Percentiles rank a stretch among this genome's conserved stretches.
Conservation (phyloP, 2,329 filamentous ascomycete genomes). For the Immersiporthe knoxdaviesiana region DNA sequence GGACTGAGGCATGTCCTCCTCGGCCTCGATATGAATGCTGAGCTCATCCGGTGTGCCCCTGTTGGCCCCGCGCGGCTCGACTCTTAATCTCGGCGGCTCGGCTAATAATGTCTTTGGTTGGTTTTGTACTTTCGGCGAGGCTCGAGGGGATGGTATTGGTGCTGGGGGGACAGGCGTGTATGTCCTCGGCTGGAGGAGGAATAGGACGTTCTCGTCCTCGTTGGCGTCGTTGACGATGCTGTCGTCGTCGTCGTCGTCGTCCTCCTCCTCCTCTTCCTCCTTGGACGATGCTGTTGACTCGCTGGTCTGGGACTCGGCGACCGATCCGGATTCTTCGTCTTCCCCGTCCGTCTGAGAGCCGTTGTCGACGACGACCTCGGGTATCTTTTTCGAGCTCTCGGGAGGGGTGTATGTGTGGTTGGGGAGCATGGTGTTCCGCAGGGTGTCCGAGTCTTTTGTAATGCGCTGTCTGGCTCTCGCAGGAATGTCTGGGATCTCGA, state of each 20-base stretch:
- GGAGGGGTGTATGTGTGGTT: constrained; percentile 36
- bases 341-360: constrained; percentile 14
- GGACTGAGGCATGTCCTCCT: constrained; percentile 22
- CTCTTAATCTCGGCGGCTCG: background rate
- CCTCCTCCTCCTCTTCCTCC: constrained; percentile 19
- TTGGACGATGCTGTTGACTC: constrained; percentile 20
- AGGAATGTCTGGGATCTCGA: constrained; percentile 32
- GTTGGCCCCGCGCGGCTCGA: constrained; percentile 8
- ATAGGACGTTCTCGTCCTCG: constrained; percentile 48
- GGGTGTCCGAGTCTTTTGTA: constrained; percentile 33
- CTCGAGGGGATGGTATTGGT: constrained; percentile 52
- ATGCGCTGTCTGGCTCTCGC: constrained; percentile 25
- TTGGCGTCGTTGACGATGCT: background rate
- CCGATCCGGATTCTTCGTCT: constrained; percentile 17
- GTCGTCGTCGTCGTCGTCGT: constrained; percentile 11
- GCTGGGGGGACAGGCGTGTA: constrained; percentile 58
- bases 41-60: constrained; percentile 27
- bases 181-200: constrained; percentile 59
- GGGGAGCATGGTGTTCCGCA: constrained; percentile 37
- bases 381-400: constrained; percentile 27
- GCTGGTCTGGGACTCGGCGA: constrained; percentile 18
- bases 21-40: constrained; percentile 28
- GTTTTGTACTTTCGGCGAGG: constrained; percentile 29
- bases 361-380: constrained; percentile 24
- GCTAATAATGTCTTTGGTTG: background rate